Base-by-base conservation (phyloP, 2,329 filamentous ascomycete species). In the Alternaria triticimaculans region DNA sequence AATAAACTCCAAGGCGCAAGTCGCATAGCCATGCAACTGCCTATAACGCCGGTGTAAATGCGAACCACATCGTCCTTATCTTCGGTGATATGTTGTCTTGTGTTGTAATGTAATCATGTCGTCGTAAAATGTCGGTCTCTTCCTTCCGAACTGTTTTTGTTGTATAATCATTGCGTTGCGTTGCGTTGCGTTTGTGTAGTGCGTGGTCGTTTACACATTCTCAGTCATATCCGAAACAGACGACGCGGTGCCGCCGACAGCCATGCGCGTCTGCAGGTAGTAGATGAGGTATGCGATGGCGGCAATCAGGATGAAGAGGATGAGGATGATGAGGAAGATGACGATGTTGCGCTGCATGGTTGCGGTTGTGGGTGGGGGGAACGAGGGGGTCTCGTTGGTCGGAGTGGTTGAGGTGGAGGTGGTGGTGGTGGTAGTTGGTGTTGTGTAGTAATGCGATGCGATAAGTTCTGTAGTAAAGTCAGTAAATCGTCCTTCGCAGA, bases 321-420 rank as follows among this genome's bases (percentile, higher is more conserved):
- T 81, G 70, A 85, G 80, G 75, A 85, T 82, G 76, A 85, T 85
- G 71, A 84, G 77, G 76, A 83, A 83, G 78, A 85, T 84, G 78
- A 84, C 83, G 67, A 85, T 78, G 77, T 85, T 85, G 77, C 83
- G 82, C 76, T 84, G 78, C 83, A 85, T 85, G 49, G 55, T 82
- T 64, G 62, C 54, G 58, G 48, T 48, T 53, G 45, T 20, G n/a
- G 41, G 20, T 14, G 7, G 25, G 20, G 10, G 37, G 37, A 2
- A 45, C 37, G 15, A 46, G 26, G 43, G 37, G 23, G 18, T 46
- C 37, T 63, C 45, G 60, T 51, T 50, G 37, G 20, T 37, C 5
- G 33, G 1, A 3, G 20, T 37, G 6, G 37, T 54, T 18, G 33
- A 15, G 33, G 26, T 58, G 21, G 54, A 41, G 6, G 46, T 26